A percentile compares a stretch with the other conserved stretches of the same genome.
Evolutionary conservation across 2,329 filamentous ascomycete genomes (phyloP).

Genomic region (Neofusicoccum kwambonambiense): DNA sequence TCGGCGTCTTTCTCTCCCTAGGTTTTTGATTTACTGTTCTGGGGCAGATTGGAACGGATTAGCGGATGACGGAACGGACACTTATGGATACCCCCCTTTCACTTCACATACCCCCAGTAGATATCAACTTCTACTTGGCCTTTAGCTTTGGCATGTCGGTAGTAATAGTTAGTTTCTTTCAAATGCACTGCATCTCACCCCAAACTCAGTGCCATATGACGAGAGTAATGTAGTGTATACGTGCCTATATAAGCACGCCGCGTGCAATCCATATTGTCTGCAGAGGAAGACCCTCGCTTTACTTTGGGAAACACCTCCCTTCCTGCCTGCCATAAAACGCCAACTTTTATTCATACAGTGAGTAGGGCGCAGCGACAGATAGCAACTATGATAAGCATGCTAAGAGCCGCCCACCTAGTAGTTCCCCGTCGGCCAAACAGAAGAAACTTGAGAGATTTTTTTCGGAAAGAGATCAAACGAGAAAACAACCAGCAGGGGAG

Average conservation of each 20-base stretch:
- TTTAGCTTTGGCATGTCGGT: neutral
- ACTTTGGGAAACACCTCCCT: neutral
- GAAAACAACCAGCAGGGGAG: constrained; percentile 11
- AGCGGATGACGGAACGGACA: neutral
- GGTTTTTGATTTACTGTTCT: neutral
- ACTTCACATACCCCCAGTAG: neutral
- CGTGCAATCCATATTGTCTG: neutral
- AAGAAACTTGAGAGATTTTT: neutral
- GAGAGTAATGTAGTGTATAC: neutral
- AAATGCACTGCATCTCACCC: neutral
- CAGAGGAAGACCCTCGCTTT: neutral
- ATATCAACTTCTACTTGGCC: neutral
- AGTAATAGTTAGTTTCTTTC: constrained; percentile 3
- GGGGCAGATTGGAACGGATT: neutral
- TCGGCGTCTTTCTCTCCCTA: neutral
- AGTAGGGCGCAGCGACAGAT: neutral
- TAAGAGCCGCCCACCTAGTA: neutral
- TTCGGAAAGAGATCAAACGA: neutral
- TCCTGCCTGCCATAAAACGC: constrained; percentile 1
- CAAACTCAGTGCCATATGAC: neutral
- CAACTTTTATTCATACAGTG: constrained; percentile 18
- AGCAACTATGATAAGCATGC: neutral
- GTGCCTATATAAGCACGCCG: neutral
- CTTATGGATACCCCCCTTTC: constrained; percentile 8
- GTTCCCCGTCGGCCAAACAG: neutral